phyloP scores from a whole-genome alignment of 164 flowering plant species.

The Dillenia suffruticosa region DNA sequence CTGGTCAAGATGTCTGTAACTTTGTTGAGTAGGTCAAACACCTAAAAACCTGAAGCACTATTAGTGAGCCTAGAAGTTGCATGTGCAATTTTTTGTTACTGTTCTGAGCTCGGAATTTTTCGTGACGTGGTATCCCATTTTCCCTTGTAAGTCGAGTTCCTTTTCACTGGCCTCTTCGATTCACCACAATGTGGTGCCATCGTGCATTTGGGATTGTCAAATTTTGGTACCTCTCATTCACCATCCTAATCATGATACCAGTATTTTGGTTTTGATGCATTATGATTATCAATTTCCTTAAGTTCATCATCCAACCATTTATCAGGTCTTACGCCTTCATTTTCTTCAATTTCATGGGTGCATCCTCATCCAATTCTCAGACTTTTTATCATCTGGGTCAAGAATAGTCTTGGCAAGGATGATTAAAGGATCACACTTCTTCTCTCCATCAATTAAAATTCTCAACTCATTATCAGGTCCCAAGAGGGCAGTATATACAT shows the following conservation, averaged over 20 bases:
- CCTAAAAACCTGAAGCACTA: slow-evolving; percentile 53
- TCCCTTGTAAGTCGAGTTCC: slow-evolving; percentile 93
- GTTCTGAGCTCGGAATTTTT: slow-evolving; percentile 72
- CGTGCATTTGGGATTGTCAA: slow-evolving; percentile 87
- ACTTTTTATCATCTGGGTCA: slow-evolving; percentile 94
- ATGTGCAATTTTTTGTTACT: slow-evolving; percentile 81
- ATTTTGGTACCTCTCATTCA: slow-evolving; percentile 96
- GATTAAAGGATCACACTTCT: slow-evolving; percentile 90
- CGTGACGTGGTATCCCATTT: slow-evolving; percentile 79
- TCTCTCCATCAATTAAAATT: slow-evolving; percentile 84
- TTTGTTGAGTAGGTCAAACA: slow-evolving; percentile 76
- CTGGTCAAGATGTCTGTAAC: slow-evolving; percentile 39
- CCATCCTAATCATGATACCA: slow-evolving; percentile 99
- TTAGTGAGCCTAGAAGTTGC: slow-evolving; percentile 37
- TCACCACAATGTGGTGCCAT: slow-evolving; percentile 93
- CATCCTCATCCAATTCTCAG: slow-evolving; percentile 99
- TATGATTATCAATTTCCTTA: slow-evolving; percentile 93
- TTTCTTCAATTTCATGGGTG: slow-evolving; percentile 94
- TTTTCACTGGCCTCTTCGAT: slow-evolving; percentile 95
- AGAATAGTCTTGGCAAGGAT: slow-evolving; percentile 83
- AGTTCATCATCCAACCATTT: slow-evolving; percentile 99
- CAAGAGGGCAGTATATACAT: slow-evolving; percentile 83
- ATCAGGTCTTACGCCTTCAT: slow-evolving; percentile 92
- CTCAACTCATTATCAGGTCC: slow-evolving; percentile 65
- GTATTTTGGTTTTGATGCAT: slow-evolving; percentile 92